Percentiles rank a stretch among this genome's conserved stretches.
Conservation (phyloP, 2,329 filamentous ascomycete genomes). For the Trichoderma koningii region DNA sequence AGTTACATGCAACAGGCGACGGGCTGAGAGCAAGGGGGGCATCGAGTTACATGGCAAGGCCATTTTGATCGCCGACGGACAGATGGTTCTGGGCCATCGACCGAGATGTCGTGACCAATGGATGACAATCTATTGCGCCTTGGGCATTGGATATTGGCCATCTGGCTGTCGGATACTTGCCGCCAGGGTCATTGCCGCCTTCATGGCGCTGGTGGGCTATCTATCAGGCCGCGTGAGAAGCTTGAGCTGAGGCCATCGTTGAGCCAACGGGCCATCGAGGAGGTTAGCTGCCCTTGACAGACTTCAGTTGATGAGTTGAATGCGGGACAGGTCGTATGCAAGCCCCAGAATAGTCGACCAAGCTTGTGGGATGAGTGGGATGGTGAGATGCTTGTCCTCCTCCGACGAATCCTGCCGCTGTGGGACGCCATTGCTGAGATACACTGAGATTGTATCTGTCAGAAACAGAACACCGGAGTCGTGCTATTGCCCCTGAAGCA, state of each 20-base stretch:
- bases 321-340: neutral
- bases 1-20: conserved; percentile 5
- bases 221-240: neutral
- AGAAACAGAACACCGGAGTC: neutral
- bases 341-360: neutral
- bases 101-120: neutral
- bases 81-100: neutral
- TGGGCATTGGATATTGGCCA: conserved; percentile 6
- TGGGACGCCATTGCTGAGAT: neutral
- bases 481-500: neutral
- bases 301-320: neutral
- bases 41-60: neutral
- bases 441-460: neutral
- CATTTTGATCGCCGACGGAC: neutral
- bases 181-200: neutral
- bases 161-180: neutral
- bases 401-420: neutral
- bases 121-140: conserved; percentile 3
- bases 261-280: neutral
- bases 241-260: neutral
- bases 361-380: neutral
- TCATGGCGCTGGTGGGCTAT: neutral
- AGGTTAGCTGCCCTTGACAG: neutral
- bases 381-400: neutral
- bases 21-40: conserved; percentile 13